Percentiles rank a stretch among this genome's conserved stretches.
These are phyloP conservation scores for Euphrasia confusa DNA, from an alignment of 257 asterid genomes.

Conservation along the genomic window DNA sequence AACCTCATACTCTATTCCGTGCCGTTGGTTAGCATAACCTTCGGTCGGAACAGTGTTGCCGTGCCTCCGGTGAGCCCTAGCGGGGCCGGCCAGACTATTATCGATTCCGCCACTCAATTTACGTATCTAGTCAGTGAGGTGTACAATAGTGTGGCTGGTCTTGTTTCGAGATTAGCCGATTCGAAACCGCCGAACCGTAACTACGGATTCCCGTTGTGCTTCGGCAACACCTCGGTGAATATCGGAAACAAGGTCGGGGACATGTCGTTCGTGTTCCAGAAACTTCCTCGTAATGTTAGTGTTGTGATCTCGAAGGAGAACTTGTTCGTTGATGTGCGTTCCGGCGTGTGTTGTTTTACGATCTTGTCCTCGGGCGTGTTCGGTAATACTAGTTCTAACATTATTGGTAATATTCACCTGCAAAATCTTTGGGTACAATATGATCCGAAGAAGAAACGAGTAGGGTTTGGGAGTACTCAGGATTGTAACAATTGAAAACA, in stretches of 20 bases:
- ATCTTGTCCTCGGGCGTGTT: conserved; percentile 63
- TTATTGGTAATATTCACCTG: conserved; percentile 82
- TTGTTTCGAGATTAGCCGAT: conserved; percentile 42
- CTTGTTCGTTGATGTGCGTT: conserved; percentile 40
- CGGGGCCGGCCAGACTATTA: conserved; percentile 76
- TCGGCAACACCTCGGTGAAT: conserved; percentile 33
- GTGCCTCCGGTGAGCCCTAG: conserved; percentile 53
- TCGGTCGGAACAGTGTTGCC: conserved; percentile 39
- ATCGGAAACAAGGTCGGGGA: conserved; percentile 46
- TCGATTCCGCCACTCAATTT: conserved; percentile 79
- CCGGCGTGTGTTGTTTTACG: conserved; percentile 56
- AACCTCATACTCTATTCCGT: conserved; percentile 75
- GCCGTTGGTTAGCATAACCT: conserved; percentile 37
- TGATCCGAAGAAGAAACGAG: conserved; percentile 44
- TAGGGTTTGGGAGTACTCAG: conserved; percentile 58
- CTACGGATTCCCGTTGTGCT: conserved; percentile 69
- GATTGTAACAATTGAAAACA: conserved; percentile 40
- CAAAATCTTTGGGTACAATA: conserved; percentile 86
- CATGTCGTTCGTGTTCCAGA: conserved; percentile 52
- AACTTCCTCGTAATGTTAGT: conserved; percentile 33
- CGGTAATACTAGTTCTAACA: conserved; percentile 59
- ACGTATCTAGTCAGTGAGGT: conserved; percentile 68
- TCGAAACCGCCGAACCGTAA: conserved; percentile 37
- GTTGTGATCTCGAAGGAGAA: conserved; percentile 38
- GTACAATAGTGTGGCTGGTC: conserved; percentile 44